Evolutionary conservation across 1,284 basidiomycete genomes (phyloP), one percentile per base, ranked within the genome.

Genomic region (Rugiboletus extremiorientalis): DNA sequence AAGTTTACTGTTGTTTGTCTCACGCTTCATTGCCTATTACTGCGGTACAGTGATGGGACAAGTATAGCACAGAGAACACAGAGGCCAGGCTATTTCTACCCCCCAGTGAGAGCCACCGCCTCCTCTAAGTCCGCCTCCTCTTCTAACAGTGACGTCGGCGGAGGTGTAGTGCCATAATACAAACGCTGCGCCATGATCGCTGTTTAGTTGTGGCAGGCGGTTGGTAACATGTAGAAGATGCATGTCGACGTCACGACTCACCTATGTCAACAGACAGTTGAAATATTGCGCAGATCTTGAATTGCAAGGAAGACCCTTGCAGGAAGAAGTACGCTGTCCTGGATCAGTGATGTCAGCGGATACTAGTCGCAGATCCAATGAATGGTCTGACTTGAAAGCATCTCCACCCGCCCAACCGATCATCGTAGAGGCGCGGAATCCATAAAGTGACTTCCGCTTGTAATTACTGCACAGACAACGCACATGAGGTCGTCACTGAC

Each of bases 331-430:
- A 93, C 7, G 79, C 79, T n/a, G 85, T 84, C 70, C 91, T 92
- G 63, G 36, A 50, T 55, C 27, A 36, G 54, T 48, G 60, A 58
- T 48, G 58, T 65, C 44, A 64, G 56, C 47, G 28, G 50, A 52
- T 38, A 34, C 54, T 49, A 41, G 50, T 48, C 47, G 25, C 36
- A 56, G 56, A 61, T 38, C 43, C 48, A 56, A 60, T 53, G 46
- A 49, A 53, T 43, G 52, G 49, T 60, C 81, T 64, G 63, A 92
- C 91, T 93, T 93, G 82, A 88, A 92, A 11, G 84, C 72, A 73
- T 93, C 91, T 60, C 91, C 91, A 54, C 87, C 89, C 45, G 84
- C 76, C 92, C 91, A 93, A 25, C 91, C 92, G 36, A 91, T 68
- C 44, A 94, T 72, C 1, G 93, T 94, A 5, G 89, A 91, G 69